Evolutionary conservation across 176 grass and related monocot genomes (phyloP), one percentile per base, ranked within the genome.

Genomic region (Hordeum marinum): DNA sequence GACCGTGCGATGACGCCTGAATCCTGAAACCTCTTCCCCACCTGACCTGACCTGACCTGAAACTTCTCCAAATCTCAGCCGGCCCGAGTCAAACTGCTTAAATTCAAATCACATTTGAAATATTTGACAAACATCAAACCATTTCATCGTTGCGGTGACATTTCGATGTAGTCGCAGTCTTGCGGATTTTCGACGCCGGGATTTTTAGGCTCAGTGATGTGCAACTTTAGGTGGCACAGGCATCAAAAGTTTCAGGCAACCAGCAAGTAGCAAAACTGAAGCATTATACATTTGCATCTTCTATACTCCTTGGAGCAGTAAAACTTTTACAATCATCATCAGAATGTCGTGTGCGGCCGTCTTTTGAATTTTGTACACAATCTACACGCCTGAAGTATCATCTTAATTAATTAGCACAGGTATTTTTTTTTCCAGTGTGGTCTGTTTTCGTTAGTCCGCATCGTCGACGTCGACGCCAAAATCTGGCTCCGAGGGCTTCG

Each of bases 401-500:
- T 54, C 42, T 48, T 50, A 72, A 57, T 48, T 50, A 72, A 57
- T 57, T 57, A 57, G 21, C 74, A 58, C 75, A 65, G 6, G 66
- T 8, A 31, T 10, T 55, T 82, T 71, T 9, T 43, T 40, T 29
- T 0, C 54, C 54, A n/a, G 20, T 55, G 13, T 34, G 24, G 29
- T 21, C 20, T 27, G 46, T 46, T 35, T 61, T 18, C 0, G 14
- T 88, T 80, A 92, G 76, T 94, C 93, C 8, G 82, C 64, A 12
- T 90, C 80, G 3, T 94, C 90, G 0, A 54, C 80, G 3, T 94
- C 90, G 0, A 54, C 75, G 11, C 72, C 86, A 32, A 99, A 99
- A 88, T 96, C 91, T 31, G 90, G 96, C 65, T 99, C 93, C 7
- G 93, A 86, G 17, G 93, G 96, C 66, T 99, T 96, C n/a, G 91